A percentile compares a stretch with the other conserved stretches of the same genome.
Conservation (phyloP, 2,329 filamentous ascomycete genomes). For the Emergomyces orientalis region DNA sequence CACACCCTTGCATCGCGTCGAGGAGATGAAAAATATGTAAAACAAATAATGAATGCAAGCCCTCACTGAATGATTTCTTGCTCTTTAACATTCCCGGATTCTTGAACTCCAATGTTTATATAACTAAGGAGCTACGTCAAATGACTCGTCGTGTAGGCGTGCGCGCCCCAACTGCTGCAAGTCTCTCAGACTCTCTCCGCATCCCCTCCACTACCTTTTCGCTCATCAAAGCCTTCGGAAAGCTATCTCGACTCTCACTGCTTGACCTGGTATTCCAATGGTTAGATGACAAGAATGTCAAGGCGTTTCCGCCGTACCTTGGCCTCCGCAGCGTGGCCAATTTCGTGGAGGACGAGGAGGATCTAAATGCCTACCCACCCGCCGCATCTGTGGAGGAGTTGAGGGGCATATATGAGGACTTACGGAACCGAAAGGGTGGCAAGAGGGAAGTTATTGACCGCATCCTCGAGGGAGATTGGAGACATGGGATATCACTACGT, state of each 20-base stretch:
- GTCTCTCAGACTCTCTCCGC: slow-evolving; percentile 61
- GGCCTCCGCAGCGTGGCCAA: neutral
- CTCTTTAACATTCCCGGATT: neutral
- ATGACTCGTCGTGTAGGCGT: slow-evolving; percentile 19
- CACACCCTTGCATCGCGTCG: neutral
- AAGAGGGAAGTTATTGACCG: slow-evolving; percentile 48
- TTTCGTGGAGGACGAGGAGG: slow-evolving; percentile 44
- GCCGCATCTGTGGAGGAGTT: slow-evolving; percentile 57
- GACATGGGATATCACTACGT: slow-evolving; percentile 45
- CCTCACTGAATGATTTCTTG: neutral
- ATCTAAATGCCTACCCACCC: slow-evolving; percentile 60
- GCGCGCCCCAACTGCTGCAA: slow-evolving; percentile 57
- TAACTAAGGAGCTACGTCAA: neutral
- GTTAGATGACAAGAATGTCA: slow-evolving; percentile 59
- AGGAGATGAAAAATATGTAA: too few relatives aligned
- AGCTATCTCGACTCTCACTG: slow-evolving; percentile 62
- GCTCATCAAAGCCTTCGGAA: slow-evolving; percentile 57
- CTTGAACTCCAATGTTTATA: neutral
- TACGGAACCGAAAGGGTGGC: slow-evolving; percentile 47
- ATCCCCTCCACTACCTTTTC: slow-evolving; percentile 56
- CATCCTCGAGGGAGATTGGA: slow-evolving; percentile 50
- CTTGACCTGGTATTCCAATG: slow-evolving; percentile 65
- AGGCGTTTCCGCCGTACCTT: slow-evolving; percentile 52
- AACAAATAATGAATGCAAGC: neutral
- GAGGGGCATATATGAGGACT: slow-evolving; percentile 52